Evolutionary conservation across 1,284 basidiomycete species (phyloP).

Genomic region (Boletus holoroseus): DNA sequence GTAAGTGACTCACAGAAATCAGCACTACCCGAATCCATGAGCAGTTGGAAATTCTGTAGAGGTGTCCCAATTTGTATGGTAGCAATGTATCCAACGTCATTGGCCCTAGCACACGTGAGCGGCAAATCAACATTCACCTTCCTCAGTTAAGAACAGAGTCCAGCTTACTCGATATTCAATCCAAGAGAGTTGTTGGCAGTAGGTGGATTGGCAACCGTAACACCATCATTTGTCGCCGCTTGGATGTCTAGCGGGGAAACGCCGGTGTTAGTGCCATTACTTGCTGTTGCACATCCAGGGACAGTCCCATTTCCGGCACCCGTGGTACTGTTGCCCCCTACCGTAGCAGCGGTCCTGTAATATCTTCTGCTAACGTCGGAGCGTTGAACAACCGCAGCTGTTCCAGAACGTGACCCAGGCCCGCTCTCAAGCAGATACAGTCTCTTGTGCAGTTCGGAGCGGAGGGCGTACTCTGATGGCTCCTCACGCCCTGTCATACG

Average conservation of each 20-base stretch:
- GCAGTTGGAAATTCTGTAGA: constrained; percentile 62
- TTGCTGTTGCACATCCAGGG: constrained; percentile 4
- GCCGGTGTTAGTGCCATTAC: constrained; percentile 26
- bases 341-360: constrained; percentile 12
- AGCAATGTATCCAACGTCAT: constrained; percentile 59
- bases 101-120: constrained; percentile 30
- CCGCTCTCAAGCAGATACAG: constrained; percentile 38
- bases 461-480: constrained; percentile 48
- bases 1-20: constrained; percentile 55
- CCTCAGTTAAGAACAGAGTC: background rate
- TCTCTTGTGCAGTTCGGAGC: constrained; percentile 50
- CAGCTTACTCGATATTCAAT: constrained; percentile 62
- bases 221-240: constrained; percentile 36
- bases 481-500: constrained; percentile 58
- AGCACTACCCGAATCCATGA: constrained; percentile 84
- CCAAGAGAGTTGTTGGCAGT: constrained; percentile 59
- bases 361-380: constrained; percentile 11
- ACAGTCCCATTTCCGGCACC: constrained; percentile 11
- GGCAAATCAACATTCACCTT: background rate
- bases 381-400: constrained; percentile 1
- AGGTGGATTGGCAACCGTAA: constrained; percentile 51
- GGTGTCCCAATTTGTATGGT: constrained; percentile 76
- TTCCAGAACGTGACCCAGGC: constrained; percentile 15
- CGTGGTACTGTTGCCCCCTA: constrained; percentile 5
- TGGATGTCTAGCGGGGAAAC: constrained; percentile 38